phyloP scores from a whole-genome alignment of 805 yeast genomes.

The Starmera caribaea region DNA sequence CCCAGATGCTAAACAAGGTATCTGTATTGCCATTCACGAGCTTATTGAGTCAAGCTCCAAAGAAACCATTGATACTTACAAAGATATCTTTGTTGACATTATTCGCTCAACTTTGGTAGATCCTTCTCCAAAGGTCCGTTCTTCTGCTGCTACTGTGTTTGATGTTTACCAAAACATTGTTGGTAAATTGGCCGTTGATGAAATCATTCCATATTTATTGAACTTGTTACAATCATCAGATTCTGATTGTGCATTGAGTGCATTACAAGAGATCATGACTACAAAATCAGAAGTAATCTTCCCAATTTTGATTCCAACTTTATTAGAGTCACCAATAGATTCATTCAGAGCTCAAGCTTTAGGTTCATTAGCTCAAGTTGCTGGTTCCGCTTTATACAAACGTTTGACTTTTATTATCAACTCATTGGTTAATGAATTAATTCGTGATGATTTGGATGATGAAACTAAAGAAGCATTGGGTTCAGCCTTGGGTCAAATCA shows the following conservation, averaged over 20 bases:
- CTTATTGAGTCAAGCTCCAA: constrained; percentile 64
- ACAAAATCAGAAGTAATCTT: constrained; percentile 83
- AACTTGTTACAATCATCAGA: constrained; percentile 51
- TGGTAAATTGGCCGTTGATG: constrained; percentile 83
- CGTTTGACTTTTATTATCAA: constrained; percentile 68
- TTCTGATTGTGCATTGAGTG: constrained; percentile 72
- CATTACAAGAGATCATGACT: constrained; percentile 86
- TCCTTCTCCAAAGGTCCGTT: constrained; percentile 63
- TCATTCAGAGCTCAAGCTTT: constrained; percentile 79
- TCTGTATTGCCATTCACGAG: constrained; percentile 87
- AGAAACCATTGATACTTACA: constrained; percentile 54
- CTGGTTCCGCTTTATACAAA: constrained; percentile 71
- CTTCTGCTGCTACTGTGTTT: constrained; percentile 85
- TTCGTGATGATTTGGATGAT: constrained; percentile 26
- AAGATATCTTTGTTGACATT: constrained; percentile 60
- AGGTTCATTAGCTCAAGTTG: constrained; percentile 81
- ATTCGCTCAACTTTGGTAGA: constrained; percentile 77
- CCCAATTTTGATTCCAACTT: constrained; percentile 85
- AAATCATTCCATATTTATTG: constrained; percentile 76
- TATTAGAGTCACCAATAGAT: constrained; percentile 74
- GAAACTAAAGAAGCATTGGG: constrained; percentile 31
- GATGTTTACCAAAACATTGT: constrained; percentile 76
- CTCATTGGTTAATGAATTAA: constrained; percentile 55
- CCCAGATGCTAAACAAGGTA: constrained; percentile 89
- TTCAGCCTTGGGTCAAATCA: constrained; percentile 55